Conservation (phyloP, 768 basidiomycete species). For the Boletus pseudopeckii region DNA sequence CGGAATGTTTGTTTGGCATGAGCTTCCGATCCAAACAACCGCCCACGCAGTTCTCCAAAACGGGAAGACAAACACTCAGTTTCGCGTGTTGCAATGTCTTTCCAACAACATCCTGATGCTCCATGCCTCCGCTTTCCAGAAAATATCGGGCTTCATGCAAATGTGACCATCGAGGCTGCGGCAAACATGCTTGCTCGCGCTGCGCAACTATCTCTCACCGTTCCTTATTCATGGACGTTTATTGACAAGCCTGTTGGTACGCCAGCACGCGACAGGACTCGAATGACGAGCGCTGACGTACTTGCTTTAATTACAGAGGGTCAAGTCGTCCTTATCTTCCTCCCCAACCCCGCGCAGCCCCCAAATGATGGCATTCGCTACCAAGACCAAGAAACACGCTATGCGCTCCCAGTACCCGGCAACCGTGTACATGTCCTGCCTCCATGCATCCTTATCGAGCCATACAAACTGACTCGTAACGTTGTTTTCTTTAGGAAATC, state of each 20-base stretch:
- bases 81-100: constrained; percentile 22
- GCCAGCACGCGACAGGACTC: constrained; percentile 14
- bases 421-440: constrained; percentile 47
- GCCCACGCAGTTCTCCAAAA: constrained; percentile 8
- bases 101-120: constrained; percentile 53
- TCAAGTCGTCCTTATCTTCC: constrained; percentile 61
- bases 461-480: not conserved
- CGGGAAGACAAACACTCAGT: constrained; percentile 2
- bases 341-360: constrained; percentile 56
- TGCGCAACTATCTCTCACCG: constrained; percentile 48
- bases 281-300: not conserved
- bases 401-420: constrained; percentile 44
- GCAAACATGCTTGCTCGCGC: constrained; percentile 60
- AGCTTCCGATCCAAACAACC: constrained; percentile 32
- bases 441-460: not conserved
- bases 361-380: constrained; percentile 77
- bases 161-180: constrained; percentile 55
- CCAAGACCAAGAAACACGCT: constrained; percentile 68
- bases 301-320: constrained; percentile 46
- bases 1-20: constrained; percentile 23
- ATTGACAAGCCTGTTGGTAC: constrained; percentile 75
- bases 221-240: constrained; percentile 70
- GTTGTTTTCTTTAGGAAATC: constrained; percentile 51
- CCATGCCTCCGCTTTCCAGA: constrained; percentile 73
- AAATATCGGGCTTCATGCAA: constrained; percentile 52